Base-by-base conservation (phyloP, 805 yeast species). In the Hanseniaspora singularis region DNA sequence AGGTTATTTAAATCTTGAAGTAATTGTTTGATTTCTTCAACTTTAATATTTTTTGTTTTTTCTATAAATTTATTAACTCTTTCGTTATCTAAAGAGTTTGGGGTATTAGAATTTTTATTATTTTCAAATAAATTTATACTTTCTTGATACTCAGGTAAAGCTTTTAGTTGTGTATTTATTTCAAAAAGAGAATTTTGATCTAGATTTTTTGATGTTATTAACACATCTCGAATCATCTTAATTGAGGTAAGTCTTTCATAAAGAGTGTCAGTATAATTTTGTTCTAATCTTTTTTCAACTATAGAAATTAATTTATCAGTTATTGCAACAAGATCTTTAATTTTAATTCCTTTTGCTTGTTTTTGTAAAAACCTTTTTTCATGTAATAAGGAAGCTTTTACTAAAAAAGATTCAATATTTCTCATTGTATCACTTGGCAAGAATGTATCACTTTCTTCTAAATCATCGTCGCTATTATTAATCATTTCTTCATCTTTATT, bases 341-440 rank as follows among this genome's bases (percentile, higher is more conserved):
- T 56, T 6, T 62, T 57, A 37, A 64, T 38, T 27, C 15, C 34
- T 28, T 28, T 34, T 15, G 16, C 34, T 31, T 34, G 34, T 26
- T 41, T 50, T 50, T 47, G 40, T 37, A 38, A 23, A 31, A 47
- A 40, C 18, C 48, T 62, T 42, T 59, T 61, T 50, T 65, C 66
- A 52, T 67, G 66, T 33, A 67, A 57, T 9, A 74, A 68, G 19
- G 79, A 73, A 26, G 79, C 81, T 55, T 68, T 73, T 16, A 74
- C 67, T 51, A 94, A 64, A 58, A 87, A 92, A 36, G 65, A 69
- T 54, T 85, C 95, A 49, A 92, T 82, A 56, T 71, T 75, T 24
- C 74, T 75, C 52, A 88, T 66, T 33, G 83, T 80, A 4, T 75
- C 79, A 30, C 66, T 68, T 12, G 85, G 81, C 59, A 94, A 88